Conservation (phyloP, 208 protist genomes). For the Blechomonas ayalai region DNA sequence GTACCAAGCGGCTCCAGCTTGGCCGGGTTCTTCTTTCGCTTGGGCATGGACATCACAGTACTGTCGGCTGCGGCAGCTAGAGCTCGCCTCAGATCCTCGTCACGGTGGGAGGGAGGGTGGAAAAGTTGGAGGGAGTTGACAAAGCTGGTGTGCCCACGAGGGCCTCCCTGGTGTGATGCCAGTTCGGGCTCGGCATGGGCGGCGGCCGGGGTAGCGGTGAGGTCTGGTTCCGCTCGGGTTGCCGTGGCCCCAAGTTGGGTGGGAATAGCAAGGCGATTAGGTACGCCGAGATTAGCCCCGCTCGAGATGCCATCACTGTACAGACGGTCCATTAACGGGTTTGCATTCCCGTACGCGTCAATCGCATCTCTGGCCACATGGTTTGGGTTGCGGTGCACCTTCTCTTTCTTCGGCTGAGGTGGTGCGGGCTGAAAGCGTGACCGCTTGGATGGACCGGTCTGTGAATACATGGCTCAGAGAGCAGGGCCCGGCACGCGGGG, state of each 20-base stretch:
- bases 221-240: too few species aligned
- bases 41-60: constrained; percentile 14
- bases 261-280: constrained; percentile 47
- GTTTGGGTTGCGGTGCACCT: constrained; percentile 75
- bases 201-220: constrained; percentile 4
- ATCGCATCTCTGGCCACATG: constrained; percentile 80
- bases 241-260: too few species aligned
- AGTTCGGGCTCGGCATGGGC: neutral
- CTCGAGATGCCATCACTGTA: constrained; percentile 68
- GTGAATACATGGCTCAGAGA: too few species aligned
- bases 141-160: constrained; percentile 26
- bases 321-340: constrained; percentile 62
- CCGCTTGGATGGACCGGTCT: too few species aligned
- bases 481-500: too few species aligned
- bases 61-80: constrained; percentile 28
- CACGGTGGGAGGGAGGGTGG: constrained; percentile 32
- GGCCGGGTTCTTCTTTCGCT: constrained; percentile 13
- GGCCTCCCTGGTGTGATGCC: neutral
- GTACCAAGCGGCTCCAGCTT: constrained; percentile 19
- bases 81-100: constrained; percentile 45
- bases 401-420: constrained; percentile 25
- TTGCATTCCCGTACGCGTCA: constrained; percentile 52
- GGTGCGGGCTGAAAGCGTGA: too few species aligned
- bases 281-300: constrained; percentile 48
- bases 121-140: constrained; percentile 76